Evolutionary conservation across 352 stramenopile species (phyloP).

Genomic region (Pilasporangium apinafurcum): DNA sequence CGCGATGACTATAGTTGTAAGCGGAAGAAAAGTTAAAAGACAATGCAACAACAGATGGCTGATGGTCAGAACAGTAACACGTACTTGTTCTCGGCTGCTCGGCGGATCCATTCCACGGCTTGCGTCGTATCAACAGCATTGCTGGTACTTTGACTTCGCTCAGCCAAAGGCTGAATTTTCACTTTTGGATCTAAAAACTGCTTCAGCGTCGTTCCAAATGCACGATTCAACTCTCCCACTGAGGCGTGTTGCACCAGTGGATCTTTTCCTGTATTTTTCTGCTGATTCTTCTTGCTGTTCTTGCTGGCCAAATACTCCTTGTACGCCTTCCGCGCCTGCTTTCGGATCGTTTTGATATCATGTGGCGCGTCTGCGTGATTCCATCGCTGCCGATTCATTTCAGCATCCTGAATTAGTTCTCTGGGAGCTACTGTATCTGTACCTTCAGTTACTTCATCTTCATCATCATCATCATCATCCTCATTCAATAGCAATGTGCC

Average conservation of each 20-base stretch:
- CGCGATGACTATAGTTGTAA: constrained; percentile 28
- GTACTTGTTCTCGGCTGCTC: constrained; percentile 57
- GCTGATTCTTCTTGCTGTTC: constrained; percentile 25
- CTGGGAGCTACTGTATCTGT: constrained; percentile 11
- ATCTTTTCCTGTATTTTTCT: no score
- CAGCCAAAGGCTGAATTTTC: constrained; percentile 39
- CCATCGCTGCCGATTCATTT: constrained; percentile 55
- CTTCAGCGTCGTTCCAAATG: constrained; percentile 68
- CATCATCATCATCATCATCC: constrained; percentile 28
- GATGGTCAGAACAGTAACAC: background rate
- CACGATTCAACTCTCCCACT: constrained; percentile 46
- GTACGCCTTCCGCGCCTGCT: constrained; percentile 68
- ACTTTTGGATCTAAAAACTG: constrained; percentile 53
- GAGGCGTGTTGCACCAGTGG: constrained; percentile 58
- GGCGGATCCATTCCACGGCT: constrained; percentile 75
- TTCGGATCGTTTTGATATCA: constrained; percentile 74
- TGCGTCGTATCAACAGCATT: constrained; percentile 50
- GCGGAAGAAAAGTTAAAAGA: background rate
- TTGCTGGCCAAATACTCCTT: constrained; percentile 61
- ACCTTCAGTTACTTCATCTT: constrained; percentile 8
- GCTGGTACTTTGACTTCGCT: constrained; percentile 12
- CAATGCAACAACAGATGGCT: background rate
- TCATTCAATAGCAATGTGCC: constrained; percentile 52
- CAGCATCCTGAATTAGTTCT: constrained; percentile 56
- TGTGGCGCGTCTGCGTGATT: constrained; percentile 33